Evolutionary conservation across 176 grass and related monocot species (phyloP).

Genomic region (Oryza officinalis): DNA sequence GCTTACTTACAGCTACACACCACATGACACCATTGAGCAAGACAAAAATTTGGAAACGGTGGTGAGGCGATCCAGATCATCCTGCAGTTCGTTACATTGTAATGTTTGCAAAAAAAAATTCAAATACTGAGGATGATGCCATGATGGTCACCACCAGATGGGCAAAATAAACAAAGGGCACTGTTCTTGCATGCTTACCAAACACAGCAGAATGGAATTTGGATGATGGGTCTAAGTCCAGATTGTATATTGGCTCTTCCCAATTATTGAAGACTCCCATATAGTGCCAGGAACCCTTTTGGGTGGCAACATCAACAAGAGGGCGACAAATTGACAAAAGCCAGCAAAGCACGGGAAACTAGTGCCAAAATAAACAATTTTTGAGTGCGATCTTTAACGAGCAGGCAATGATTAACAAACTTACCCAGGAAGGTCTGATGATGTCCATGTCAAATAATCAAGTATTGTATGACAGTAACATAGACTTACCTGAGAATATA

Average conservation of each 20-base stretch:
- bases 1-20: background rate
- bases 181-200: background rate
- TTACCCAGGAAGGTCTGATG: background rate
- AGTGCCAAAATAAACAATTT: background rate
- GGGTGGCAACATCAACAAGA: conserved; percentile 7
- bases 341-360: too few relatives aligned
- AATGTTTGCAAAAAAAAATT: background rate
- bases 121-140: background rate
- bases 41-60: background rate
- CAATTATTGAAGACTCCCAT: conserved; percentile 4
- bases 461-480: background rate
- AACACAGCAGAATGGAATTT: background rate
- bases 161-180: background rate
- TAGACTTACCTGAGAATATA: background rate
- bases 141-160: background rate
- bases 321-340: background rate
- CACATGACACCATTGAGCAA: background rate
- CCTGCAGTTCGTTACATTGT: background rate
- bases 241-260: background rate
- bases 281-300: conserved; percentile 17
- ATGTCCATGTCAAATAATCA: background rate
- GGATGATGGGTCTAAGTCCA: background rate
- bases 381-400: background rate
- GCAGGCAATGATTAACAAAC: conserved; percentile 3
- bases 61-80: background rate